Evolutionary conservation across 192 early-diverging fungal genomes (phyloP), one percentile per base, ranked within the genome.

Genomic region (Spizellomyces punctatus): DNA sequence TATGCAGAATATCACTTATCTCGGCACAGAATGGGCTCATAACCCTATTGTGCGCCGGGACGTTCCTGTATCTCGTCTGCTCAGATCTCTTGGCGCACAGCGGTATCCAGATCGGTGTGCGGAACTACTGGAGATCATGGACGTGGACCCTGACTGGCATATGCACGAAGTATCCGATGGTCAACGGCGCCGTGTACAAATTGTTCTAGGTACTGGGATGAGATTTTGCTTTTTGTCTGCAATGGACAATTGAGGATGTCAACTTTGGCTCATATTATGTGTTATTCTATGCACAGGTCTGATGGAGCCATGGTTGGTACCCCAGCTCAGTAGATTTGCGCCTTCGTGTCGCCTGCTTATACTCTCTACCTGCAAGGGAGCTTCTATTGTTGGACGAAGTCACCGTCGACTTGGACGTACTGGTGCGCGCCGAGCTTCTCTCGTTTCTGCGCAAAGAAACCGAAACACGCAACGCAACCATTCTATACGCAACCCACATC

Each of bases 401-500:
- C 19, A 93, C 91, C 0, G 89, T 91, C 9, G 92, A 93, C 79
- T 75, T 93, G 22, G 92, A 93, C 79, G 89, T 93, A 5, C 77
- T 92, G 10, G 91, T 91, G n/a, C 79, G 92, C 43, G 60, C 78
- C 6, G 85, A 91, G 73, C 81, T 93, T 47, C 72, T 93, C 10
- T 57, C 78, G 10, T 93, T 89, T 71, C 71, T 93, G n/a, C 81
- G 81, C 49, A 59, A 75, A 36, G 92, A 93, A 76, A 88, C 91
- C 10, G 84, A 85, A 57, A 52, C 62, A 10, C 80, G 90, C 46
- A 73, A 74, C 21, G 88, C 86, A 6, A 88, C 92, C 5, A 89
- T 93, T 48, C 73, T 92, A 58, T 92, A 93, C 74, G 91, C 91
- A 12, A 93, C 92, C 8, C 92, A 93, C 74, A 93, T 93, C 67